Conservation (phyloP, 352 stramenopile species). For the Phytophthora megakarya region DNA sequence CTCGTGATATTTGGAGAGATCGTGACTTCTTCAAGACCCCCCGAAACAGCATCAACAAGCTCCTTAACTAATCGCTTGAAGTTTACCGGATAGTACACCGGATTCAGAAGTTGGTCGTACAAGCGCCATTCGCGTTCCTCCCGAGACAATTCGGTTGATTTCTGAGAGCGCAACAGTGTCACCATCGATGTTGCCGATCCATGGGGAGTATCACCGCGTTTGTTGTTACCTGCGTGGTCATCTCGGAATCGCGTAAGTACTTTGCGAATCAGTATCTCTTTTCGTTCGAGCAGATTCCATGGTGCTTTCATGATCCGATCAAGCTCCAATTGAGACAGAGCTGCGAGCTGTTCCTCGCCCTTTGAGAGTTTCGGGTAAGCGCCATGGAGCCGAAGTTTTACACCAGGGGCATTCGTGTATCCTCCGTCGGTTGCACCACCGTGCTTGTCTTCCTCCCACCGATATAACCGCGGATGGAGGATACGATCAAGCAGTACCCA, state of each 20-base stretch:
- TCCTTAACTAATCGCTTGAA: conserved; percentile 48
- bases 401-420: conserved; percentile 25
- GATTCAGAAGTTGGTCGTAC: conserved; percentile 76
- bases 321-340: conserved; percentile 65
- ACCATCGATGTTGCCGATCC: conserved; percentile 39
- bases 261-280: conserved; percentile 79
- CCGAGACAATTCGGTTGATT: conserved; percentile 50
- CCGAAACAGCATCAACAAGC: conserved; percentile 5
- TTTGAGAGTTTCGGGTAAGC: conserved; percentile 57
- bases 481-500: conserved; percentile 82
- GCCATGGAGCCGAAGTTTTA: conserved; percentile 52
- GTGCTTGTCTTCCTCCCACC: conserved; percentile 65
- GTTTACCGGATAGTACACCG: conserved; percentile 65
- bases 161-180: conserved; percentile 54
- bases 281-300: conserved; percentile 75
- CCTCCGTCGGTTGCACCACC: conserved; percentile 21
- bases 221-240: conserved; percentile 30
- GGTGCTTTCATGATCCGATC: conserved; percentile 73
- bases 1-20: conserved; percentile 52
- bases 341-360: conserved; percentile 65
- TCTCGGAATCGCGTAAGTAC: conserved; percentile 73
- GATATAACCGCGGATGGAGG: conserved; percentile 61
- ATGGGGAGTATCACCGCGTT: conserved; percentile 16
- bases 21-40: conserved; percentile 22
- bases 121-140: conserved; percentile 77